A percentile compares a stretch with the other conserved stretches of the same genome.
These are phyloP conservation scores for Neocallimastix lanati DNA, from an alignment of 192 early-diverging fungal species.

Conservation along the genomic window DNA sequence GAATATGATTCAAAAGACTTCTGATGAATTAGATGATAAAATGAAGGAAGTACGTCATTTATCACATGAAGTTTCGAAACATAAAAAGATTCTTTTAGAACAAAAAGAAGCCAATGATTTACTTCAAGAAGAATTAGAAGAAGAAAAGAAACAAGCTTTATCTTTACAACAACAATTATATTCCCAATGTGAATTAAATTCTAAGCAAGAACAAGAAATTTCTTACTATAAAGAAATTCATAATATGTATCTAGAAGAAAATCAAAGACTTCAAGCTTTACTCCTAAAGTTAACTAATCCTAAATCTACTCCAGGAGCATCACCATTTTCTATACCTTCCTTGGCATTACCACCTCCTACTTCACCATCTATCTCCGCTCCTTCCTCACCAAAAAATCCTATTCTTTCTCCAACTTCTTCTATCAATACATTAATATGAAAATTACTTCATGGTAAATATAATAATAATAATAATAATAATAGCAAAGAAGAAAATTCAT, in stretches of 20 bases:
- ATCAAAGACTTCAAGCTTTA: background rate
- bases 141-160: background rate
- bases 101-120: background rate
- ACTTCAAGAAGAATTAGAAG: background rate
- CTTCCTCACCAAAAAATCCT: background rate
- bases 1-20: background rate
- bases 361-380: background rate
- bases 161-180: background rate
- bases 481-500: too few species aligned
- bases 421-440: background rate
- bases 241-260: background rate
- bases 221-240: background rate
- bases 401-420: background rate
- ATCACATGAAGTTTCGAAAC: background rate
- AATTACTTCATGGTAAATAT: too few species aligned
- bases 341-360: background rate
- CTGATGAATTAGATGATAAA: background rate
- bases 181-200: background rate
- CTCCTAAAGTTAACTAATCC: background rate
- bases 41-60: background rate
- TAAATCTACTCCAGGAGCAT: background rate
- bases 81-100: background rate
- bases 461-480: too few species aligned
- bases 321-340: background rate
- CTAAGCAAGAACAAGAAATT: background rate